A percentile compares a stretch with the other conserved stretches of the same genome.
phyloP scores from a whole-genome alignment of 805 yeast species.

The Torulaspora maleeae region DNA sequence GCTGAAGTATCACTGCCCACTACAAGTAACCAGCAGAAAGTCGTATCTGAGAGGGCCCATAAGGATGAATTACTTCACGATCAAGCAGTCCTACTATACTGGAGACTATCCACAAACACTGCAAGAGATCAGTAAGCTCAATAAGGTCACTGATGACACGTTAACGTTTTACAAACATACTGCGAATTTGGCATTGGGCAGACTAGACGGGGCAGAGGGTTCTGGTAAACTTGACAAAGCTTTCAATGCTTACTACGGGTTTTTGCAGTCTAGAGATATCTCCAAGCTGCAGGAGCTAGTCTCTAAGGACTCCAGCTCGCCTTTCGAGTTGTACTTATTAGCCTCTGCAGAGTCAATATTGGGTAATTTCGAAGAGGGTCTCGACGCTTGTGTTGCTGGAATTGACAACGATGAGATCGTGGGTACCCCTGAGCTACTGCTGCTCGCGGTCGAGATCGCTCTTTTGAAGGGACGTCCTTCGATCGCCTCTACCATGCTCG shows the following conservation, averaged over 20 bases:
- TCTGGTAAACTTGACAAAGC: slow-evolving; percentile 30
- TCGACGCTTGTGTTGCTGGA: slow-evolving; percentile 38
- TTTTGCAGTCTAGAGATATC: slow-evolving; percentile 22
- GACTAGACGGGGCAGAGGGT: slow-evolving; percentile 21
- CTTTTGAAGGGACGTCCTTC: slow-evolving; percentile 41
- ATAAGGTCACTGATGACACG: slow-evolving; percentile 32
- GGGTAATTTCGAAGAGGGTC: slow-evolving; percentile 33
- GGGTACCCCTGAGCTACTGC: slow-evolving; percentile 38
- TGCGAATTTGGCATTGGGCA: slow-evolving; percentile 32
- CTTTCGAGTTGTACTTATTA: slow-evolving; percentile 25
- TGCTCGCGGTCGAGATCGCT: slow-evolving; percentile 42
- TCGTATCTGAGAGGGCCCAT: neutral
- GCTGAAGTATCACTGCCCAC: neutral
- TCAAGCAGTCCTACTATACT: slow-evolving; percentile 58
- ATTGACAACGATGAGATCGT: slow-evolving; percentile 43
- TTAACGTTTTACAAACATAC: slow-evolving; percentile 36
- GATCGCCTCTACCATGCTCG: slow-evolving; percentile 44
- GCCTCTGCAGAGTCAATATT: slow-evolving; percentile 29
- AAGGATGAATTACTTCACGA: slow-evolving; percentile 44
- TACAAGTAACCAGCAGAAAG: neutral
- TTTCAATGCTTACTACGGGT: slow-evolving; percentile 28
- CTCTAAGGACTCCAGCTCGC: slow-evolving; percentile 15
- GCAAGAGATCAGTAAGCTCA: slow-evolving; percentile 39
- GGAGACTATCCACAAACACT: slow-evolving; percentile 49
- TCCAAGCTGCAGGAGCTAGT: slow-evolving; percentile 16